Percentiles rank a stretch among this genome's conserved stretches.
phyloP scores from a whole-genome alignment of 2,329 filamentous ascomycete species.

The Penicillium freii region DNA sequence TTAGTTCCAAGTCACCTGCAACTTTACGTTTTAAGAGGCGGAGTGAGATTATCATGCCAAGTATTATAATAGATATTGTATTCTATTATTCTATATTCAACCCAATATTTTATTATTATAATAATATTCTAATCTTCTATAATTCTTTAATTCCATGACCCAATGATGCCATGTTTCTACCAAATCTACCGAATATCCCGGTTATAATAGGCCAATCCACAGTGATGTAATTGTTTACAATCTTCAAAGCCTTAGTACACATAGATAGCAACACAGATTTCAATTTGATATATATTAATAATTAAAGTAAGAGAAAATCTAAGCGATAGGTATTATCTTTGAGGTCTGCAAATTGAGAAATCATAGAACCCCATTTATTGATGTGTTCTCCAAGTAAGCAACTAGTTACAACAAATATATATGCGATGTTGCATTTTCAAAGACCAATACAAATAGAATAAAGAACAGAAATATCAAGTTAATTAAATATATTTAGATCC shows the following conservation, averaged over 20 bases:
- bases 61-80: neutral
- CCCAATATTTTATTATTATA: neutral
- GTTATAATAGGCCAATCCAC: neutral
- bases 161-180: neutral
- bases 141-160: neutral
- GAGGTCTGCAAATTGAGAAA: neutral
- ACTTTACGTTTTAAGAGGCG: neutral
- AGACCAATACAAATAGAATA: neutral
- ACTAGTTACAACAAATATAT: neutral
- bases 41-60: neutral
- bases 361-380: neutral
- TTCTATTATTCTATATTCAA: neutral
- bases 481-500: neutral
- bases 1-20: neutral
- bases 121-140: neutral
- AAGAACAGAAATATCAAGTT: neutral
- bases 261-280: neutral
- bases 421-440: neutral
- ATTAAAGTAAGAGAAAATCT: neutral
- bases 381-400: neutral
- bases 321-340: neutral
- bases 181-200: neutral
- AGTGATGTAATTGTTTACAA: slow-evolving; percentile 4
- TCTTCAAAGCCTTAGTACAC: neutral
- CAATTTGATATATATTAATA: neutral